Conservation (phyloP, 2,329 filamentous ascomycete species). For the Colletotrichum phormii region DNA sequence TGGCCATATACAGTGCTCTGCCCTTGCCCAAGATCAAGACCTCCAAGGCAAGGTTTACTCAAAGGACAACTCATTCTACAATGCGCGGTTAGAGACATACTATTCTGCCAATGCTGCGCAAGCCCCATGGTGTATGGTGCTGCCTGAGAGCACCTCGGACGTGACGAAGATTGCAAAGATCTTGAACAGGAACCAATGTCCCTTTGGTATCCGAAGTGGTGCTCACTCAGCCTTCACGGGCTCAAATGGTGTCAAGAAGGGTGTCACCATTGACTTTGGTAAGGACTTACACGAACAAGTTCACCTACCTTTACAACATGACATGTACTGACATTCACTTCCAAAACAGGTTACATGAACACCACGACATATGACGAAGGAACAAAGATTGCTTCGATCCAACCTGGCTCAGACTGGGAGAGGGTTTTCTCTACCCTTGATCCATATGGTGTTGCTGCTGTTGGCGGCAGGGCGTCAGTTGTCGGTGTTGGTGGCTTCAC, state of each 20-base stretch:
- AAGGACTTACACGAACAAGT: background rate
- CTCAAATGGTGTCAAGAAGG: slow-evolving; percentile 41
- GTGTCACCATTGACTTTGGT: slow-evolving; percentile 43
- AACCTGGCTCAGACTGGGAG: slow-evolving; percentile 44
- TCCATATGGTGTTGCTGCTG: slow-evolving; percentile 34
- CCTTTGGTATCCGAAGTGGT: slow-evolving; percentile 44
- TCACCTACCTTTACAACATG: background rate
- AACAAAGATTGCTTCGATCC: slow-evolving; percentile 44
- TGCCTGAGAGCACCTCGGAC: slow-evolving; percentile 25
- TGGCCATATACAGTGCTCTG: slow-evolving; percentile 41
- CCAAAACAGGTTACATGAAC: slow-evolving; percentile 43
- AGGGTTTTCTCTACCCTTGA: slow-evolving; percentile 41
- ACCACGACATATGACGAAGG: slow-evolving; percentile 44
- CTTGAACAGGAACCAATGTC: slow-evolving; percentile 39
- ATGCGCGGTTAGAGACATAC: slow-evolving; percentile 41
- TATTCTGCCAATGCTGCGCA: slow-evolving; percentile 47
- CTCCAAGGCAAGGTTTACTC: slow-evolving; percentile 42
- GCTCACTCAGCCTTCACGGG: slow-evolving; percentile 42
- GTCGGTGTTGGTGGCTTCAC: slow-evolving; percentile 42
- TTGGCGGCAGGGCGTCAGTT: slow-evolving; percentile 40
- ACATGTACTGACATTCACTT: background rate
- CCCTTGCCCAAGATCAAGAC: slow-evolving; percentile 35
- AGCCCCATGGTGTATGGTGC: slow-evolving; percentile 41
- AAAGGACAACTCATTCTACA: slow-evolving; percentile 38
- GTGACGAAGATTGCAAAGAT: slow-evolving; percentile 39